phyloP scores from a whole-genome alignment of 2,329 filamentous ascomycete genomes.

The Septoria linicola region DNA sequence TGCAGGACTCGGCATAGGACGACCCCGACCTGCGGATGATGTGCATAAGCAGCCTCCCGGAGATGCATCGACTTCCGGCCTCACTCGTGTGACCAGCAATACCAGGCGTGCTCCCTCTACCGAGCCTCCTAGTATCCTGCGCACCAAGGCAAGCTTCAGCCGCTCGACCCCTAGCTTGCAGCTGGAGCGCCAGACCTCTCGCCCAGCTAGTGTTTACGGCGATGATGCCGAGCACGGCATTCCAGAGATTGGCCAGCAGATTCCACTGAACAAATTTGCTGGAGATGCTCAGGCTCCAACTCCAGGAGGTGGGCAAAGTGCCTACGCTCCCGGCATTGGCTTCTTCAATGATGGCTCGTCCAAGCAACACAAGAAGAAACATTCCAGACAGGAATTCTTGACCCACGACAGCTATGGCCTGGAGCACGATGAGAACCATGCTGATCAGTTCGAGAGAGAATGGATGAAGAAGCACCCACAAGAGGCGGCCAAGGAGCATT shows the following conservation, averaged over 20 bases:
- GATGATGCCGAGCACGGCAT: slow-evolving; percentile 74
- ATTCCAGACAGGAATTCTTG: slow-evolving; percentile 66
- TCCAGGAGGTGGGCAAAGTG: slow-evolving; percentile 59
- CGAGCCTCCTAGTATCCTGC: slow-evolving; percentile 52
- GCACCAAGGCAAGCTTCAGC: slow-evolving; percentile 60
- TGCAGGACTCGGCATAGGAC: slow-evolving; percentile 79
- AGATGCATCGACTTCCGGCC: slow-evolving; percentile 22
- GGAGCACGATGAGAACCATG: slow-evolving; percentile 73
- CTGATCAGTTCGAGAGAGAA: slow-evolving; percentile 82
- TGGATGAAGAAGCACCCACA: slow-evolving; percentile 95
- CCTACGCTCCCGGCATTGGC: slow-evolving; percentile 48
- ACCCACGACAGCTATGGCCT: slow-evolving; percentile 91
- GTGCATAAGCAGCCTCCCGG: slow-evolving; percentile 31
- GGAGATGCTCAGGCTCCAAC: slow-evolving; percentile 96
- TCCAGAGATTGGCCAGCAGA: slow-evolving; percentile 85
- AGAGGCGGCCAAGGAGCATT: slow-evolving; percentile 73
- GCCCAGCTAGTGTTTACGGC: slow-evolving; percentile 56
- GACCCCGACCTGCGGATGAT: slow-evolving; percentile 55
- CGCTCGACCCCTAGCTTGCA: slow-evolving; percentile 48
- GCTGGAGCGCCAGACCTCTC: slow-evolving; percentile 44
- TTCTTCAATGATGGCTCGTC: slow-evolving; percentile 55
- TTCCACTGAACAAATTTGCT: slow-evolving; percentile 89
- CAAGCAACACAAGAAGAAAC: slow-evolving; percentile 67
- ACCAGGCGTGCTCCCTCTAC: slow-evolving; percentile 37
- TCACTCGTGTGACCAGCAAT: slow-evolving; percentile 32